phyloP scores from a whole-genome alignment of 345 rosid genomes.

The Citropsis articulata region DNA sequence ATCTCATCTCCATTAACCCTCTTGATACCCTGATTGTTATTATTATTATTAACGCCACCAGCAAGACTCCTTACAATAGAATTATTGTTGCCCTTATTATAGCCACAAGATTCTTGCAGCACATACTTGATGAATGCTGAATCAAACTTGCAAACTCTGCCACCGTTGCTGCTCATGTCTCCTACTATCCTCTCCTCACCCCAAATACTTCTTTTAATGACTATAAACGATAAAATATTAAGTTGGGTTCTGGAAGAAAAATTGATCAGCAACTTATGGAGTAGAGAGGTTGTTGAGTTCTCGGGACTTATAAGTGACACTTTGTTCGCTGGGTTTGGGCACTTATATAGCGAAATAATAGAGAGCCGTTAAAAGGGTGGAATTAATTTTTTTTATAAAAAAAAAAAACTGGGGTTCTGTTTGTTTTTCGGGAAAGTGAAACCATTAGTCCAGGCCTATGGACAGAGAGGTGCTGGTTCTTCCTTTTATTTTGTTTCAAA shows the following conservation, averaged over 20 bases:
- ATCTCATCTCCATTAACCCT: not conserved
- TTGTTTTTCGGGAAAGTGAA: not conserved
- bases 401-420: not conserved
- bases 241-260: not conserved
- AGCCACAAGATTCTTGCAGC: not conserved
- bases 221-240: too few relatives aligned
- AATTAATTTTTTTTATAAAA: too few relatives aligned
- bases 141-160: constrained; percentile 11
- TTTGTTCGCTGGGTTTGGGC: not conserved
- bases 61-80: not conserved
- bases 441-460: constrained; percentile 10
- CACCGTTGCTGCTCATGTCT: constrained; percentile 16
- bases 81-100: not conserved
- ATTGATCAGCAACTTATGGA: not conserved
- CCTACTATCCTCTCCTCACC: not conserved
- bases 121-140: constrained; percentile 10
- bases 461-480: not conserved
- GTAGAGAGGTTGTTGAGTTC: not conserved
- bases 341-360: not conserved
- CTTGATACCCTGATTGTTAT: not conserved
- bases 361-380: too few relatives aligned
- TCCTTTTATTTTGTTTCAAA: too few relatives aligned
- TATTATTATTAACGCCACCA: not conserved
- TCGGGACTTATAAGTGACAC: not conserved
- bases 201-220: not conserved